Evolutionary conservation across 23 red algal genomes (phyloP).

Genomic region (Agarophyton chilense): DNA sequence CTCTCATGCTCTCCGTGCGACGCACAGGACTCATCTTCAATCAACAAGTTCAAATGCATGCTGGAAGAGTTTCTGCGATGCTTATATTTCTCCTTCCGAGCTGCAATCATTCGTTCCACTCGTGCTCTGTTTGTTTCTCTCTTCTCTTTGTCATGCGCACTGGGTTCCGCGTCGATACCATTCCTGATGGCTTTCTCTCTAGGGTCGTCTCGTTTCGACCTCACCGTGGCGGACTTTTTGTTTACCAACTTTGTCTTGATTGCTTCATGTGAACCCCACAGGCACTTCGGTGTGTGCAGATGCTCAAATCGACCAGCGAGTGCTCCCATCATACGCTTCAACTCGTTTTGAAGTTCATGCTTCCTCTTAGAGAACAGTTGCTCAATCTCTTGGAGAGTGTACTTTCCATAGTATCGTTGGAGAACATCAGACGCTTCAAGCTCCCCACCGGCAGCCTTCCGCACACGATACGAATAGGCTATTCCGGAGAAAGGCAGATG

Average conservation of each 20-base stretch:
- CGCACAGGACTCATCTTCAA: too few relatives aligned
- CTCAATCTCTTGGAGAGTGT: too few relatives aligned
- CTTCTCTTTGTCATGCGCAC: too few relatives aligned
- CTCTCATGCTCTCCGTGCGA: too few relatives aligned
- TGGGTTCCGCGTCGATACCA: too few relatives aligned
- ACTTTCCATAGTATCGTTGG: neutral
- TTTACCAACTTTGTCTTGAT: neutral
- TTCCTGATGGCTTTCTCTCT: neutral
- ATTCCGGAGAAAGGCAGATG: neutral
- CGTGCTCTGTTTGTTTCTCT: too few relatives aligned
- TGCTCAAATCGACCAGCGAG: neutral
- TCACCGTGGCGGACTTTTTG: neutral
- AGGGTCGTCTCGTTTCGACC: neutral
- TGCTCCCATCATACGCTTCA: too few relatives aligned
- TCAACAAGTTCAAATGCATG: too few relatives aligned
- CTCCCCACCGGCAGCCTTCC: neutral
- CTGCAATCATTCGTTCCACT: neutral
- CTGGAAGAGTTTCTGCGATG: too few relatives aligned
- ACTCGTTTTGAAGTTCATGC: too few relatives aligned
- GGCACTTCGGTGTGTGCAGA: neutral
- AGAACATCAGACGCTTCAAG: neutral
- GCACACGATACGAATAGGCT: neutral
- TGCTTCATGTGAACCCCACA: neutral
- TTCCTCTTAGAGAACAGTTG: too few relatives aligned
- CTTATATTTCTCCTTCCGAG: neutral